phyloP scores from a whole-genome alignment of 202 grass and related monocot species.

The Schoenoplectus triqueter region DNA sequence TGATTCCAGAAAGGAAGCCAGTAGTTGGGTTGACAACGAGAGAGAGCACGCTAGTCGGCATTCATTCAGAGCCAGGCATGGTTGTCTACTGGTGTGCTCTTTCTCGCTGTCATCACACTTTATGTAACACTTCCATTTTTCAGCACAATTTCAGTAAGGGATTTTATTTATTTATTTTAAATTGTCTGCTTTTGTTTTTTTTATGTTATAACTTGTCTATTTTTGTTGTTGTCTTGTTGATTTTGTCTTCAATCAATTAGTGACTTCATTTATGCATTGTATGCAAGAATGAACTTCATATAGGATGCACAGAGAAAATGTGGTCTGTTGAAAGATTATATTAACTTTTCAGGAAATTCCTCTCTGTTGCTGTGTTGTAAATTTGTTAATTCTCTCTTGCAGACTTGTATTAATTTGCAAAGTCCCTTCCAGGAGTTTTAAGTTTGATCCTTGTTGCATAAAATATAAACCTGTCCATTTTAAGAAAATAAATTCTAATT shows the following conservation, averaged over 20 bases:
- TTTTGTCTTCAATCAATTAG: not conserved
- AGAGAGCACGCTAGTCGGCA: constrained; percentile 47
- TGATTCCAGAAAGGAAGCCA: not conserved
- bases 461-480: not conserved
- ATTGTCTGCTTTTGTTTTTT: too few relatives aligned
- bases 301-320: not conserved
- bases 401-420: not conserved
- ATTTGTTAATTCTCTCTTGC: not conserved
- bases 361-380: not conserved
- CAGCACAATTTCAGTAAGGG: not conserved
- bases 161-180: not conserved
- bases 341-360: not conserved
- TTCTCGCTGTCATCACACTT: constrained; percentile 38
- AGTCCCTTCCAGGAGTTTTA: not conserved
- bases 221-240: not conserved
- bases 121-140: not conserved
- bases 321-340: not conserved
- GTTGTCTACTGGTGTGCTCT: constrained; percentile 42
- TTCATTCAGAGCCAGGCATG: constrained; percentile 33
- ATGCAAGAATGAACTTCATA: not conserved
- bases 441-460: not conserved
- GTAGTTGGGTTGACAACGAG: constrained; percentile 38
- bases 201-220: not conserved
- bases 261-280: not conserved
- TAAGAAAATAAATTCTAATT: not conserved